Conservation (phyloP, 345 rosid species). For the Microcos paniculata region DNA sequence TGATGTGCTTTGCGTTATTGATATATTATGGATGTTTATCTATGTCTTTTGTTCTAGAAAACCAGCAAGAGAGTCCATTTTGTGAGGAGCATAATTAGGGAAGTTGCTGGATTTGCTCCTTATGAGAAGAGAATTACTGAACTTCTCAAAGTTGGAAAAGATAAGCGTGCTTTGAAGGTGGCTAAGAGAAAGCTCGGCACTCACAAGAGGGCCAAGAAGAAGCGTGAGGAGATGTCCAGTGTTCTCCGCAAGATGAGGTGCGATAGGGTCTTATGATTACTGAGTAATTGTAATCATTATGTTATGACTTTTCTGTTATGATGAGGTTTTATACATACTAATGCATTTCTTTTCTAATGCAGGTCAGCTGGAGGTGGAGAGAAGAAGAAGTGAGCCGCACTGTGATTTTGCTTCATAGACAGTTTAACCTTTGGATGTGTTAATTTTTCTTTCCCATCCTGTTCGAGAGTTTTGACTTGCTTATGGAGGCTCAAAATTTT, state of each 20-base stretch:
- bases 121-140: slow-evolving; percentile 57
- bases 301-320: background rate
- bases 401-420: background rate
- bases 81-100: slow-evolving; percentile 48
- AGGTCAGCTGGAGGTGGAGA: slow-evolving; percentile 39
- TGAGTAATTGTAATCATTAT: background rate
- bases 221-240: slow-evolving; percentile 58
- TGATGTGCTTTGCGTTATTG: background rate
- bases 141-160: slow-evolving; percentile 56
- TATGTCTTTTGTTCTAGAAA: slow-evolving; percentile 24
- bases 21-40: background rate
- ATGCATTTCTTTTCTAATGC: background rate
- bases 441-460: background rate
- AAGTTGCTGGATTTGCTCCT: slow-evolving; percentile 65
- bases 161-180: slow-evolving; percentile 55
- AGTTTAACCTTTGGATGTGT: background rate
- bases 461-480: background rate
- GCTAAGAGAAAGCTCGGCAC: slow-evolving; percentile 58
- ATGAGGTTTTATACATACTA: background rate
- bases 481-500: background rate
- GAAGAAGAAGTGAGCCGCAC: slow-evolving; percentile 34
- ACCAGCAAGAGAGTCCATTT: slow-evolving; percentile 52
- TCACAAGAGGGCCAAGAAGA: slow-evolving; percentile 58
- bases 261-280: background rate
- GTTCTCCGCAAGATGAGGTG: slow-evolving; percentile 54